Evolutionary conservation across 805 yeast genomes (phyloP).

Genomic region (Kluyveromyces siamensis): DNA sequence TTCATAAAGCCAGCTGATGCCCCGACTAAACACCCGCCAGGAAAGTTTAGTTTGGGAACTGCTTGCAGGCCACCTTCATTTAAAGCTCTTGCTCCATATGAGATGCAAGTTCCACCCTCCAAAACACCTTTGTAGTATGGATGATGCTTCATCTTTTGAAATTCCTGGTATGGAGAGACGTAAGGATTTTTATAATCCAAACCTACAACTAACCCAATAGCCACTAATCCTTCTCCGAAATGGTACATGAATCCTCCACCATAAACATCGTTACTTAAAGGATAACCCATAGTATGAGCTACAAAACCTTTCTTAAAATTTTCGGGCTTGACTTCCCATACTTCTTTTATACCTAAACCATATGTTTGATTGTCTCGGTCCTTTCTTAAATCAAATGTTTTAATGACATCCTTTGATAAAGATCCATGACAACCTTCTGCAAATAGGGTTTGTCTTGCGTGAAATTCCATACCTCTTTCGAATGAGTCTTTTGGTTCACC

Average conservation of each 20-base stretch:
- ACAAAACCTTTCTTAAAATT: conserved; percentile 75
- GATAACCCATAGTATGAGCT: conserved; percentile 85
- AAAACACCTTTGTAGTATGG: conserved; percentile 70
- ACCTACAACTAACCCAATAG: conserved; percentile 92
- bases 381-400: conserved; percentile 57
- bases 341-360: conserved; percentile 93
- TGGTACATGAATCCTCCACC: conserved; percentile 98
- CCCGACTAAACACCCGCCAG: conserved; percentile 94
- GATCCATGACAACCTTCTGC: conserved; percentile 99
- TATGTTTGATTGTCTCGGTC: conserved; percentile 74
- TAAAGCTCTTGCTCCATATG: conserved; percentile 92
- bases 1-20: conserved; percentile 95
- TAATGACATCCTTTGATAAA: conserved; percentile 65
- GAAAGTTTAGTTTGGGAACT: conserved; percentile 82
- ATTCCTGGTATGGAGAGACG: conserved; percentile 91
- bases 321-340: conserved; percentile 87
- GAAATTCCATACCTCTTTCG: conserved; percentile 96
- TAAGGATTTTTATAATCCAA: conserved; percentile 93
- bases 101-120: conserved; percentile 84
- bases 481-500: conserved; percentile 77
- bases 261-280: conserved; percentile 61
- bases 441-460: conserved; percentile 76
- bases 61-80: conserved; percentile 97
- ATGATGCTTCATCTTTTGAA: conserved; percentile 88
- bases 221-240: conserved; percentile 85